Evolutionary conservation across 371 early-diverging fungal genomes (phyloP), one percentile per base, ranked within the genome.

Genomic region (Actinomortierella wolfii): DNA sequence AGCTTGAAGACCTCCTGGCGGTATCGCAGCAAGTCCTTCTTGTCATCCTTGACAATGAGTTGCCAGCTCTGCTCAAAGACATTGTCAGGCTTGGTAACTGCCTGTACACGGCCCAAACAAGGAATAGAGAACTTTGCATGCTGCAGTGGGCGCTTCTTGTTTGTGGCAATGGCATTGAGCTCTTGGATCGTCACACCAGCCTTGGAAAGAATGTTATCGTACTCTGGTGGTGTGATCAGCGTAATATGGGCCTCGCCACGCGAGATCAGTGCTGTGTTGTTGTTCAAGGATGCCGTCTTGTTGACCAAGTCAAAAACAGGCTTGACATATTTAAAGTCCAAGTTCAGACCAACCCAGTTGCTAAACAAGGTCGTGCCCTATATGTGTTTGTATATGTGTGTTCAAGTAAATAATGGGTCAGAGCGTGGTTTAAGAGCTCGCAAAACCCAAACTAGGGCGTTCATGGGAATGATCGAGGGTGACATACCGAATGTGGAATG

Each of bases 181-280:
- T 92, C 87, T 8, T 84, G 74, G n/a, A 90, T 87, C n/a, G 91
- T 90, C 11, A 92, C 74, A 54, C 83, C 82, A 4, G 81, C 84
- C 13, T 77, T 80, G 54, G 81, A 76, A 15, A 91, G 75, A 6
- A 83, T 78, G 15, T 54, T 57, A 48, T 79, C 75, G 48, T 80
- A 90, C 68, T 93, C 93, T 0, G 93, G 88, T 0, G 93, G 93
- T 8, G 84, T 77, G 42, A 93, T 77, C 14, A 92, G 81, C 1
- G 93, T 93, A 45, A 93, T 74, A 46, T 93, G 93, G 0, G 92
- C 81, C 62, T 93, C 93, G 18, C 87, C 89, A 50, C 83, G 76
- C 40, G 85, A 79, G 49, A 80, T 78, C 26, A 80, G 56, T 9
- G 83, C 68, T 11, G 85, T 81, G 14, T 73, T 68, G 54, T 73